Conservation (phyloP, 495 filamentous ascomycete species). For the Lichenothelia convexa region DNA sequence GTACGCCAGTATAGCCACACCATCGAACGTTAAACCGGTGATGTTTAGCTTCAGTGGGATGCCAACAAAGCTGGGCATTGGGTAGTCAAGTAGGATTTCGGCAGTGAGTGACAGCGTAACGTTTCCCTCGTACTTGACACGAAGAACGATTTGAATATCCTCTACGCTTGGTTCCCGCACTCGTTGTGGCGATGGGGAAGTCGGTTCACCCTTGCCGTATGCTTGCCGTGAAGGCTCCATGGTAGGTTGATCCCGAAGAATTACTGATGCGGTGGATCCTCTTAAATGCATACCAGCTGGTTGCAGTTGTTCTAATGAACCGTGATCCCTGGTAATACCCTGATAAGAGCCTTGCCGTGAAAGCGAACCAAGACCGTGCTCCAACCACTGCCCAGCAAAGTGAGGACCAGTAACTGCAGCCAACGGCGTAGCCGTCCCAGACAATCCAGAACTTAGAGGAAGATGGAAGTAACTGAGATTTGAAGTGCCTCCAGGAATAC, state of each 20-base stretch:
- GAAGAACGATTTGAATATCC: slow-evolving; percentile 80
- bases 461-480: slow-evolving; percentile 86
- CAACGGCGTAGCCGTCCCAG: slow-evolving; percentile 72
- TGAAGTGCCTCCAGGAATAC: slow-evolving; percentile 69
- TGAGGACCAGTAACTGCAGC: slow-evolving; percentile 63
- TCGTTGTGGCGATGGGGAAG: slow-evolving; percentile 1
- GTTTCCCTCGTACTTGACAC: slow-evolving; percentile 72
- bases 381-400: no score
- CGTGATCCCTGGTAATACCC: no score
- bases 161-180: slow-evolving; percentile 18
- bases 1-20: slow-evolving; percentile 77
- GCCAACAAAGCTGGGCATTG: slow-evolving; percentile 89
- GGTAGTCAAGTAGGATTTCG: slow-evolving; percentile 90
- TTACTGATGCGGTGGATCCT: no score
- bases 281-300: no score
- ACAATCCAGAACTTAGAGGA: slow-evolving; percentile 57
- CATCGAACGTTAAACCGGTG: slow-evolving; percentile 86
- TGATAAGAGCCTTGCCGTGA: no score
- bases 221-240: not conserved
- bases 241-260: no score
- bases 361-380: no score
- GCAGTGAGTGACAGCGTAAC: slow-evolving; percentile 75
- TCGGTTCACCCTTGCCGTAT: not conserved
- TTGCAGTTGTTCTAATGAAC: no score
- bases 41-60: slow-evolving; percentile 84